Base-by-base conservation (phyloP, 1,139 yeast genomes). In the Arxiozyma heterogenica region DNA sequence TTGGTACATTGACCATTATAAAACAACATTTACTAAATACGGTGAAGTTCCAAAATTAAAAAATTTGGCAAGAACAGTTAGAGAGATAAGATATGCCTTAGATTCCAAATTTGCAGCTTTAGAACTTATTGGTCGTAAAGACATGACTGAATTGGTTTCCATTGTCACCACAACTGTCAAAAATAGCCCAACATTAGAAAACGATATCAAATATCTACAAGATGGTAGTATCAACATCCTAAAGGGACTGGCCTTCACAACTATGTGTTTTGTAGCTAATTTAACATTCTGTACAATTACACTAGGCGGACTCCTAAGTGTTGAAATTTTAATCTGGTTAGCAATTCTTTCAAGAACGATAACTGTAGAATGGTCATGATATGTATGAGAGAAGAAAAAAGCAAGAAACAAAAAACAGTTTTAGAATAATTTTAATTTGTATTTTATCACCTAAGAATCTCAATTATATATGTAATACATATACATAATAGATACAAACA, bases 251-350 rank as follows among this genome's bases (percentile, higher is more conserved):
- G 49, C 49, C 9, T 47, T 47, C 22, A 39, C 43, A 5, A 22
- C 49, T 7, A 38, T 47, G 42, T 47, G 49, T 47, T 47, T 47
- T 47, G 49, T 27, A 12, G 49, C 49, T 38, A 47, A 47, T 21
- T 38, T 47, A 38, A 34, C 49, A 21, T 47, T 47, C 17, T 47
- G 49, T 25, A 47, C 49, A 18, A 30, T 47, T 9, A n/a, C 49
- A 3, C 17, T 47, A 4, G 34, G 49, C 12, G 42, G 43, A 20
- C 21, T 47, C 17, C 18, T 47, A n/a, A 47, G 43, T 38, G 49
- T 47, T 21, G 43, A 47, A 47, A 41, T 47, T 3, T 21, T 47
- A 15, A 39, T 47, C 17, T 47, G 49, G 49, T 22, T 47, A 22
- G 43, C 49, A 4, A 47, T 47, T 17, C 30, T 47, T 22, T 34